Conservation (phyloP, 257 asterid genomes). For the Vinca minor region DNA sequence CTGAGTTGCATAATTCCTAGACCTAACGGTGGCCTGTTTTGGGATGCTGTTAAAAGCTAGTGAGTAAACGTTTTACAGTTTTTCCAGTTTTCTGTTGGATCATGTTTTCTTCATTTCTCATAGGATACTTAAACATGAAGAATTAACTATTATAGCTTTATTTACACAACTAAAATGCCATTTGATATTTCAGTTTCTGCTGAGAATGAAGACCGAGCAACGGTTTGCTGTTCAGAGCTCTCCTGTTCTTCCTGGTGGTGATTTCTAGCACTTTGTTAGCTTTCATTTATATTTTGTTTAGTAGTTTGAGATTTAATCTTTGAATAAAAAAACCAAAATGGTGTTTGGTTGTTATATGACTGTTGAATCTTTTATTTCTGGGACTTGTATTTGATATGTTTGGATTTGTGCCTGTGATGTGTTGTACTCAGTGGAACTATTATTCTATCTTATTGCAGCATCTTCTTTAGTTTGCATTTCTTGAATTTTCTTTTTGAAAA, state of each 20-base stretch:
- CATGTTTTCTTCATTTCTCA: too few species aligned
- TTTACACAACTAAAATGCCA: not conserved
- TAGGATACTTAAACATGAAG: too few species aligned
- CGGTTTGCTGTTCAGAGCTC: not conserved
- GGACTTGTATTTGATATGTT: too few species aligned
- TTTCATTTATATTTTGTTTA: not conserved
- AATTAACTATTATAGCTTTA: too few species aligned
- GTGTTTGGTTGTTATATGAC: not conserved
- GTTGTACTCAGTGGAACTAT: too few species aligned
- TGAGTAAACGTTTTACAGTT: not conserved
- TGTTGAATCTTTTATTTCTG: too few species aligned
- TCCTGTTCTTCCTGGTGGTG: not conserved
- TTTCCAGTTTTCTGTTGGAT: not conserved
- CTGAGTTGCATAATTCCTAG: not conserved
- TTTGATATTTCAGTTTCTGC: not conserved
- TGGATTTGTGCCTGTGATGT: too few species aligned
- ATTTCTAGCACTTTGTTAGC: not conserved
- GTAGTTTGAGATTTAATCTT: not conserved
- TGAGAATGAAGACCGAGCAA: not conserved
- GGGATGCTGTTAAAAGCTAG: too few species aligned
- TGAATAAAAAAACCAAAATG: too few species aligned
- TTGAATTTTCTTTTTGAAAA: too few species aligned
- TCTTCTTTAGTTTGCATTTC: too few species aligned
- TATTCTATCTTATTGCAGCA: too few species aligned
- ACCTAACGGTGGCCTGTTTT: not conserved